Percentiles rank a stretch among this genome's conserved stretches.
Conservation (phyloP, 1,284 basidiomycete species). For the Mrakiaceae sp. region DNA sequence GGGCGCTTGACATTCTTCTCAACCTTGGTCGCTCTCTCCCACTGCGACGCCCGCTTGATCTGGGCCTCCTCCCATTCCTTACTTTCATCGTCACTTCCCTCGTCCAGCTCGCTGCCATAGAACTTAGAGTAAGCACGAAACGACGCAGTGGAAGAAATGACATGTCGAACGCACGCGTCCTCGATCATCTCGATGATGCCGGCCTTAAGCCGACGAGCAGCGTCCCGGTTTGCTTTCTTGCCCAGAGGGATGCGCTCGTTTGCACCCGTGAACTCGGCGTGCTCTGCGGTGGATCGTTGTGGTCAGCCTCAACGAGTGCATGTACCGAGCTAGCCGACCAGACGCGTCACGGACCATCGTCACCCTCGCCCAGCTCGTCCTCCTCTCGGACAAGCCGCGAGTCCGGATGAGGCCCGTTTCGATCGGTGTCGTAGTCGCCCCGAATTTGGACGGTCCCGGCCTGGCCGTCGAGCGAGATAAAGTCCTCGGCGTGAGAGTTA, state of each 20-base stretch:
- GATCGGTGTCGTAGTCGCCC: slow-evolving; percentile 22
- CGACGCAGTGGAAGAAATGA: not conserved
- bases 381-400: slow-evolving; percentile 80
- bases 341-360: slow-evolving; percentile 56
- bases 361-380: slow-evolving; percentile 82
- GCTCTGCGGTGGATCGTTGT: slow-evolving; percentile 43
- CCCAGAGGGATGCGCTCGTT: slow-evolving; percentile 76
- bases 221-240: slow-evolving; percentile 66
- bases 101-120: slow-evolving; percentile 49
- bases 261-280: slow-evolving; percentile 78
- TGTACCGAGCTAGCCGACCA: not conserved
- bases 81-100: slow-evolving; percentile 78
- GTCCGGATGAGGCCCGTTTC: slow-evolving; percentile 68
- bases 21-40: slow-evolving; percentile 21
- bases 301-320: not conserved
- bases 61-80: slow-evolving; percentile 82
- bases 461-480: slow-evolving; percentile 63
- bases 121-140: slow-evolving; percentile 20
- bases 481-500: slow-evolving; percentile 50
- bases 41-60: slow-evolving; percentile 43
- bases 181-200: slow-evolving; percentile 77
- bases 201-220: slow-evolving; percentile 56
- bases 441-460: slow-evolving; percentile 30
- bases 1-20: slow-evolving; percentile 16
- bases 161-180: slow-evolving; percentile 52